Evolutionary conservation across 2,329 filamentous ascomycete genomes (phyloP), one percentile per base, ranked within the genome.

Genomic region (Cladophialophora psammophila): DNA sequence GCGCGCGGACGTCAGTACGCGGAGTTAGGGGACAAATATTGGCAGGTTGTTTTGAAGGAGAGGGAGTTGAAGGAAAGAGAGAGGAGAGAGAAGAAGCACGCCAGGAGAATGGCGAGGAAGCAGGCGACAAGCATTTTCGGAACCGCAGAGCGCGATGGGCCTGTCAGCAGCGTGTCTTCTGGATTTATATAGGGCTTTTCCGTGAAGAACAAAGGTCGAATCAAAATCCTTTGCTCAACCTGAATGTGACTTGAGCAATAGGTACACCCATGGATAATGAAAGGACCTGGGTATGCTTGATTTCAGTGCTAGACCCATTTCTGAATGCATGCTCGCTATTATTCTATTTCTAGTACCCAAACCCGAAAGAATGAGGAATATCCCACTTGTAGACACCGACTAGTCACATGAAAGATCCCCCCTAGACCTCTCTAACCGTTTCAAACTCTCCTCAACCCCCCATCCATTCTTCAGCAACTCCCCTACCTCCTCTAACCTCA

Each of bases 401-500:
- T 26, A 50, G 18, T 42, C 38, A 42, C 38, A 15, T 5, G 45
- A 32, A 2, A n/a, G 15, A 13, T 20, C 35, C 42, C 42, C 55
- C n/a, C 50, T 40, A 9, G 35, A n/a, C 13, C 42, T 50, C 35
- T 68, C 62, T 55, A 69, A n/a, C 52, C 77, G 73, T 18, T 66
- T 66, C 65, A 80, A 68, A 64, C 79, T 83, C 69, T 81, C 83
- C 70, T 80, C 79, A 31, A 92, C 88, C 0, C 92, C 92, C 90
- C 90, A 96, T 5, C 89, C 90, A 67, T 90, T 75, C 72, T 87
- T 88, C 60, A 96, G 79, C 70, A 96, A 78, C 13, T 83, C 85
- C 6, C 91, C 88, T 6, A 92, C 90, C 76, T 94, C 92, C 80
- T 97, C 94, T 6, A 97, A 81, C 69, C 88, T 89, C 75, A 96